A percentile compares a stretch with the other conserved stretches of the same genome.
phyloP scores from a whole-genome alignment of 148 eudicot species.

The Vaccinium vitisidaea region DNA sequence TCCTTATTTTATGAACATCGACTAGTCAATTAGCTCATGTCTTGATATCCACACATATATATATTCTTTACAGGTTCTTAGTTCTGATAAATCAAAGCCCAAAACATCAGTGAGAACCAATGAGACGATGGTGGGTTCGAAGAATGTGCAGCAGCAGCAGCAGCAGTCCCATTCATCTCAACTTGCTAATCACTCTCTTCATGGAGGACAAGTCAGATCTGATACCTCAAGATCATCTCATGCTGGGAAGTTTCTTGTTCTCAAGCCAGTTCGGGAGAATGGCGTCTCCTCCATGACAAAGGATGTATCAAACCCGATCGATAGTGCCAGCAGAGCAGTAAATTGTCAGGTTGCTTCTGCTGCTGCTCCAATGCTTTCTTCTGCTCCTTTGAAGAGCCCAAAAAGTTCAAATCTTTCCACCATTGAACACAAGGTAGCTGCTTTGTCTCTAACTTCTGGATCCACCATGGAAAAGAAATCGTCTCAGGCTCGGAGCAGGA shows the following conservation, averaged over 20 bases:
- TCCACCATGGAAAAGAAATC: slow-evolving; percentile 54
- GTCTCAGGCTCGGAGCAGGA: slow-evolving; percentile 70
- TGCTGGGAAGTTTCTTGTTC: slow-evolving; percentile 55
- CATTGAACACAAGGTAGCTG: slow-evolving; percentile 44
- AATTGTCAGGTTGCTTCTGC: slow-evolving; percentile 39
- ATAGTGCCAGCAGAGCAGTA: slow-evolving; percentile 33
- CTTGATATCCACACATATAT: neutral
- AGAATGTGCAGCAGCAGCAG: slow-evolving; percentile 53
- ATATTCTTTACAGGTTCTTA: slow-evolving; percentile 41
- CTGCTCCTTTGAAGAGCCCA: slow-evolving; percentile 36
- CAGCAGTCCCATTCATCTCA: slow-evolving; percentile 43
- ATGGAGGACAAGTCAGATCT: slow-evolving; percentile 38
- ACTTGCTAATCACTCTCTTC: slow-evolving; percentile 42
- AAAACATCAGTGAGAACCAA: slow-evolving; percentile 46
- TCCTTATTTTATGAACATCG: neutral
- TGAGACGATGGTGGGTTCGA: slow-evolving; percentile 44
- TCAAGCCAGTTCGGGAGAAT: slow-evolving; percentile 67
- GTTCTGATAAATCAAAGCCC: slow-evolving; percentile 63
- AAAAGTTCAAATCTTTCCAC: slow-evolving; percentile 31
- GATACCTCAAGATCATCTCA: slow-evolving; percentile 48
- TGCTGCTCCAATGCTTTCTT: slow-evolving; percentile 29
- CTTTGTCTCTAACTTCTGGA: slow-evolving; percentile 35
- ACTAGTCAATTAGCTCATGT: slow-evolving; percentile 8
- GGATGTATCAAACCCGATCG: slow-evolving; percentile 42
- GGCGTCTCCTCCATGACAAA: slow-evolving; percentile 34